Evolutionary conservation across 176 grass and related monocot species (phyloP).

Genomic region (Hordeum vulgare): DNA sequence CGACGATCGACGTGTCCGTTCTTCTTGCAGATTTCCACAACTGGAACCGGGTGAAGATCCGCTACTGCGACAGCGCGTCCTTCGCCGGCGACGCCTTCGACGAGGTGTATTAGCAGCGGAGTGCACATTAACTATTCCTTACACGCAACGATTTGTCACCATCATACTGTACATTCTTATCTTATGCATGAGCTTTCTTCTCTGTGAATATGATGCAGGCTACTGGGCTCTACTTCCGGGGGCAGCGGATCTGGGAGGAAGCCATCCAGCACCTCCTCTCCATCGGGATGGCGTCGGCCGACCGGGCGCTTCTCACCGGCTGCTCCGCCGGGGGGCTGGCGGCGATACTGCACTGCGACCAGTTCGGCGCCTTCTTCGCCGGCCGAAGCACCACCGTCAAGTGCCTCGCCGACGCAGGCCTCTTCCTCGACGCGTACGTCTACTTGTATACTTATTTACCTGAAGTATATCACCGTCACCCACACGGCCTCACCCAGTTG

Average conservation of each 20-base stretch:
- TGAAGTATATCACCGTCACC: background rate
- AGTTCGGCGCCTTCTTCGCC: slow-evolving; percentile 55
- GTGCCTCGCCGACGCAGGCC: slow-evolving; percentile 79
- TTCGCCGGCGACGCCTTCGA: slow-evolving; percentile 69
- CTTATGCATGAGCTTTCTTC: background rate
- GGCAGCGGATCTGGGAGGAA: slow-evolving; percentile 75
- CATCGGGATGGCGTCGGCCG: slow-evolving; percentile 55
- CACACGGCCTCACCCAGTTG: background rate
- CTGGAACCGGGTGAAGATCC: slow-evolving; percentile 83
- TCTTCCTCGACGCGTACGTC: slow-evolving; percentile 83
- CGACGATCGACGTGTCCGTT: background rate
- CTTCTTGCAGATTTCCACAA: slow-evolving; percentile 71
- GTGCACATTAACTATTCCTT: background rate
- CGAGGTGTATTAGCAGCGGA: slow-evolving; percentile 10
- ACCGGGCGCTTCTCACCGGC: slow-evolving; percentile 55
- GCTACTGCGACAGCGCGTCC: slow-evolving; percentile 86
- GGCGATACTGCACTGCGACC: slow-evolving; percentile 71
- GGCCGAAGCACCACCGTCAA: slow-evolving; percentile 38
- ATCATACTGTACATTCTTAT: no score
- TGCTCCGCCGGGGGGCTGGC: slow-evolving; percentile 84
- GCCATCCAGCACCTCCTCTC: slow-evolving; percentile 62
- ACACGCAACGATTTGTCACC: background rate
- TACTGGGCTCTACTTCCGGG: slow-evolving; percentile 52
- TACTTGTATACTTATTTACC: background rate
- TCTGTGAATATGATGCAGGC: background rate